Percentiles rank a stretch among this genome's conserved stretches.
Evolutionary conservation across 2,329 filamentous ascomycete species (phyloP).

Genomic region (Akanthomyces uredinophilus): DNA sequence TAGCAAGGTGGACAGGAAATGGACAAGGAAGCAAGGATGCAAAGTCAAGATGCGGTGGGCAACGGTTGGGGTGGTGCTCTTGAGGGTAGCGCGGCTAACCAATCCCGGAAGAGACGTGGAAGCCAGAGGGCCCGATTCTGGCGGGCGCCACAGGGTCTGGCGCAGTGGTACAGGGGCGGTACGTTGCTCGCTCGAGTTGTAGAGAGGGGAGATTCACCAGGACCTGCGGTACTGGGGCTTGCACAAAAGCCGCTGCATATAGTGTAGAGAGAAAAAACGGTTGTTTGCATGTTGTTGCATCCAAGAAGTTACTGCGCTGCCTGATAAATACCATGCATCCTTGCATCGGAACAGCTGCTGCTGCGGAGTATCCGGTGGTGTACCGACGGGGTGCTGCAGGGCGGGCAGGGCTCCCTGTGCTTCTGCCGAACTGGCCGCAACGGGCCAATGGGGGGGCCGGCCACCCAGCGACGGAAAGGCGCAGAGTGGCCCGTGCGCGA

Average conservation of each 20-base stretch:
- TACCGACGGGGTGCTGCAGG: not conserved
- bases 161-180: not conserved
- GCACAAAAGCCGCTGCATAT: too few relatives aligned
- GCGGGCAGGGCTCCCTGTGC: not conserved
- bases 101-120: conserved; percentile 4
- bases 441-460: conserved; percentile 6
- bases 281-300: too few relatives aligned
- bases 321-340: too few relatives aligned
- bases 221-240: too few relatives aligned
- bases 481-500: conserved; percentile 20
- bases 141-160: not conserved
- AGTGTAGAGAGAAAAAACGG: too few relatives aligned
- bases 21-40: not conserved
- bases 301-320: too few relatives aligned
- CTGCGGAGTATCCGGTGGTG: too few relatives aligned
- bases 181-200: too few relatives aligned
- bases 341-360: not conserved
- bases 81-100: not conserved
- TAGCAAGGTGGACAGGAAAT: not conserved
- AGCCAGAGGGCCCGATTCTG: not conserved
- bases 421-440: conserved; percentile 9
- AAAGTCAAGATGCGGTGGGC: not conserved
- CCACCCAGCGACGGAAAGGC: conserved; percentile 14
- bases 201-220: too few relatives aligned
- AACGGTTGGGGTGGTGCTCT: not conserved